Conservation (phyloP, 306 rosid species). For the Cicer bijugum region DNA sequence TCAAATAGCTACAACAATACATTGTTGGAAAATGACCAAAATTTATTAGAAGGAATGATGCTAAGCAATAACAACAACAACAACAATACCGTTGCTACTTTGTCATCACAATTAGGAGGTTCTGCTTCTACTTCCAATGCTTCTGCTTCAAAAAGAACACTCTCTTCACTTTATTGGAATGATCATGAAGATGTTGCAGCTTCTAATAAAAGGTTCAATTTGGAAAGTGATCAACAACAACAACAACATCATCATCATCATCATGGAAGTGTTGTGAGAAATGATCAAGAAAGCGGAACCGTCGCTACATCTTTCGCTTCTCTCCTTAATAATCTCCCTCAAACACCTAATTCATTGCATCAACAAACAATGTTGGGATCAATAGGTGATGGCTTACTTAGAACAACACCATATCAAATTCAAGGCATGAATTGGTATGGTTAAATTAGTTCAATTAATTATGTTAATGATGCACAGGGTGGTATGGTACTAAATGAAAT, state of each 20-base stretch:
- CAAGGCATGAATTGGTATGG: slow-evolving; percentile 81
- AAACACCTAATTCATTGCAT: slow-evolving; percentile 60
- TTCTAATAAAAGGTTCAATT: slow-evolving; percentile 58
- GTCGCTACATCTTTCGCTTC: slow-evolving; percentile 56
- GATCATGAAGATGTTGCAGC: slow-evolving; percentile 45
- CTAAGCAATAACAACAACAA: neutral
- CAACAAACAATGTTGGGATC: slow-evolving; percentile 68
- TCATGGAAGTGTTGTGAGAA: slow-evolving; percentile 43
- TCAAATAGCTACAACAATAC: slow-evolving; percentile 49
- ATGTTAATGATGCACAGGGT: slow-evolving; percentile 31
- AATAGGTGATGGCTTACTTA: slow-evolving; percentile 54
- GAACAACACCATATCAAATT: slow-evolving; percentile 51
- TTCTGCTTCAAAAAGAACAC: slow-evolving; percentile 56
- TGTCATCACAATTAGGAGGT: no score
- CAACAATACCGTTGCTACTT: neutral
- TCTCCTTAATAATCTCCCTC: slow-evolving; percentile 79
- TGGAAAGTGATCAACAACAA: slow-evolving; percentile 44
- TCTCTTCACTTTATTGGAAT: slow-evolving; percentile 64
- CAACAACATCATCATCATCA: neutral
- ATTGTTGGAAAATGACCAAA: slow-evolving; percentile 60
- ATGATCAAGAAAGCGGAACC: slow-evolving; percentile 48
- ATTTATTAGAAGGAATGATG: slow-evolving; percentile 57
- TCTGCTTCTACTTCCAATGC: slow-evolving; percentile 37
- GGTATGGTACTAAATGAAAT: slow-evolving; percentile 2
- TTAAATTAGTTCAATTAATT: slow-evolving; percentile 44